Percentiles rank a stretch among this genome's conserved stretches.
These are phyloP conservation scores for Teratosphaeria nubilosa DNA, from an alignment of 2,329 filamentous ascomycete genomes.

Conservation along the genomic window DNA sequence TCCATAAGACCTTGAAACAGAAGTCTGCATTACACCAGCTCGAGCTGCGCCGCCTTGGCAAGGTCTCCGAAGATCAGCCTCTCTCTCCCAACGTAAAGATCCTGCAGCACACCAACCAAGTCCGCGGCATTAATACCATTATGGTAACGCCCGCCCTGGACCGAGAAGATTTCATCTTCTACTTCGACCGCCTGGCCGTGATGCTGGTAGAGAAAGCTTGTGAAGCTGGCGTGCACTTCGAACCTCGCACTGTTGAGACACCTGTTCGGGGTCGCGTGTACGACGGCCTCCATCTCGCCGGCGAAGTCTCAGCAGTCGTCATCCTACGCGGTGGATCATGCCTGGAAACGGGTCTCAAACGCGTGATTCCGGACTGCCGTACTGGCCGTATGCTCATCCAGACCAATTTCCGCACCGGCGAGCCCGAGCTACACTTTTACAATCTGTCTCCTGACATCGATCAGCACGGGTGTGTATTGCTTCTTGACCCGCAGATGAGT, in stretches of 20 bases:
- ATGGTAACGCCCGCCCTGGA: constrained; percentile 69
- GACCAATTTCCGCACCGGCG: constrained; percentile 66
- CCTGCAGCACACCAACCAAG: constrained; percentile 66
- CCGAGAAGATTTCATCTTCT: constrained; percentile 91
- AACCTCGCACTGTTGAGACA: constrained; percentile 54
- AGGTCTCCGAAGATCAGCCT: constrained; percentile 55
- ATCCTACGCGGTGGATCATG: constrained; percentile 81
- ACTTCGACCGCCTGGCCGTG: constrained; percentile 83
- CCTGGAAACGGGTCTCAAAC: constrained; percentile 76
- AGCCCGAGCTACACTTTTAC: constrained; percentile 86
- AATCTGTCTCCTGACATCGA: constrained; percentile 66
- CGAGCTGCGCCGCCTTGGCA: constrained; percentile 66
- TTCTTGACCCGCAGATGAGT: constrained; percentile 91
- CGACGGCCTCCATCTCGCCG: constrained; percentile 57
- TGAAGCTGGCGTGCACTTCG: constrained; percentile 61
- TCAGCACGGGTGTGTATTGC: constrained; percentile 67
- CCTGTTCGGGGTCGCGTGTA: constrained; percentile 57
- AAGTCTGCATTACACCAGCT: constrained; percentile 78
- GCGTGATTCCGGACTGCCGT: constrained; percentile 85
- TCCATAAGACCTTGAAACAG: constrained; percentile 73
- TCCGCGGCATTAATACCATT: constrained; percentile 81
- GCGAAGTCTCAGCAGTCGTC: constrained; percentile 72
- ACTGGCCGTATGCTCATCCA: constrained; percentile 87
- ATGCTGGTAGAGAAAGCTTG: constrained; percentile 75
- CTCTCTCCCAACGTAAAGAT: constrained; percentile 66